A percentile compares a stretch with the other conserved stretches of the same genome.
phyloP scores from a whole-genome alignment of 75 land plant genomes.

The Gnetum montanum region DNA sequence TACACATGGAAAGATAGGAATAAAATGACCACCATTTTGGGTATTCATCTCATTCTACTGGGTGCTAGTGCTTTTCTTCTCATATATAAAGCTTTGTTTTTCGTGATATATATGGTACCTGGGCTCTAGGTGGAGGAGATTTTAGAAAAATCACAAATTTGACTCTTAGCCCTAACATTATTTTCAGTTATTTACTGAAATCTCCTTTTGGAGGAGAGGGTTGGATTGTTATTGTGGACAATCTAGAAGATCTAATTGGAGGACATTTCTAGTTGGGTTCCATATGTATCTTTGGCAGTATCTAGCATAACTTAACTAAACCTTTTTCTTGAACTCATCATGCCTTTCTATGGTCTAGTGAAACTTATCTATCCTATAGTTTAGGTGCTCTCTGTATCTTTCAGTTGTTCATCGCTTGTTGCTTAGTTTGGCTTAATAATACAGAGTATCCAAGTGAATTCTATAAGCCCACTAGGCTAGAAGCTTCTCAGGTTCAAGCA shows the following conservation, averaged over 20 bases:
- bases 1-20: conserved; percentile 12
- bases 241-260: conserved; percentile 18
- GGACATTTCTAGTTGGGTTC: conserved; percentile 12
- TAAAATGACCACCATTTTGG: too few relatives aligned
- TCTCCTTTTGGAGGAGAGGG: conserved; percentile 23
- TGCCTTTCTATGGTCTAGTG: conserved; percentile 1
- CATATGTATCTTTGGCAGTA: conserved; percentile 12
- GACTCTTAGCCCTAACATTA: conserved; percentile 5
- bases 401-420: background rate
- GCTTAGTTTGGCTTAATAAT: background rate
- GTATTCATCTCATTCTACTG: conserved; percentile 1
- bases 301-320: conserved; percentile 13
- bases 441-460: background rate
- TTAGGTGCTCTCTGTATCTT: background rate
- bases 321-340: background rate
- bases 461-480: background rate
- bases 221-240: conserved; percentile 21
- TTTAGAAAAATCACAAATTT: conserved; percentile 10
- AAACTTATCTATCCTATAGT: background rate
- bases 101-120: conserved; percentile 11
- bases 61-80: conserved; percentile 9
- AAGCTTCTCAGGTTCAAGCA: background rate
- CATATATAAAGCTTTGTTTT: background rate
- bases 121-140: conserved; percentile 4
- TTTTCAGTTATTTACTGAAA: conserved; percentile 12